phyloP scores from a whole-genome alignment of 331 rosid species.

The Cydonia oblonga region DNA sequence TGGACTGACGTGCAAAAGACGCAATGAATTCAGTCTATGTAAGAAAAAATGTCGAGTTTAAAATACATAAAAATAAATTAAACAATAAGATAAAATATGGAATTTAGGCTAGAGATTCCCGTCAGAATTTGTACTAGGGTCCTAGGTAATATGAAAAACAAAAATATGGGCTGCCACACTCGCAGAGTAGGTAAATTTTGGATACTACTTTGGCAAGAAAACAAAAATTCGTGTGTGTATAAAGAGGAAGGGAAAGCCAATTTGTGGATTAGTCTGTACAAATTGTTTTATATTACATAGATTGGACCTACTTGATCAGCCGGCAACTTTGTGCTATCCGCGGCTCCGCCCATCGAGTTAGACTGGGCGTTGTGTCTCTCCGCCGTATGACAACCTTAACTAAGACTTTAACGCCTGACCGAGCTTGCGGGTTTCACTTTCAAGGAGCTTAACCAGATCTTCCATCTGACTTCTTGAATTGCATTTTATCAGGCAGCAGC shows the following conservation, averaged over 20 bases:
- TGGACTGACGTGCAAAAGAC: fast-evolving
- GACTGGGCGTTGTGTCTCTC: background rate
- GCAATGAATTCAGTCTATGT: too few relatives aligned
- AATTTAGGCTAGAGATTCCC: background rate
- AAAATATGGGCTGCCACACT: background rate
- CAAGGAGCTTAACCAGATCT: too few relatives aligned
- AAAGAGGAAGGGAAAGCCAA: background rate
- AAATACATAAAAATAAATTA: background rate
- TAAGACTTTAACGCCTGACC: fast-evolving
- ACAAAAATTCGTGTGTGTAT: background rate
- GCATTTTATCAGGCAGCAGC: background rate
- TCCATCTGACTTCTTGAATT: background rate
- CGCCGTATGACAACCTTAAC: too few relatives aligned
- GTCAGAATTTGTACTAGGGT: background rate
- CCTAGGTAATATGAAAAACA: background rate
- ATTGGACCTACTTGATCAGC: background rate
- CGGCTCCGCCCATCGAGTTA: constrained; percentile 4
- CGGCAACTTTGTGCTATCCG: background rate
- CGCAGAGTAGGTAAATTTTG: background rate
- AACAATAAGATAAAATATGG: background rate
- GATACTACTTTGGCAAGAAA: background rate
- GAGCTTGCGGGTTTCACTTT: too few relatives aligned
- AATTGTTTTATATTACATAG: background rate
- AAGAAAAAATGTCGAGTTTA: background rate
- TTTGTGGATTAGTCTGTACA: background rate